phyloP scores from a whole-genome alignment of 352 stramenopile genomes.

The Phytophthora hibernalis region DNA sequence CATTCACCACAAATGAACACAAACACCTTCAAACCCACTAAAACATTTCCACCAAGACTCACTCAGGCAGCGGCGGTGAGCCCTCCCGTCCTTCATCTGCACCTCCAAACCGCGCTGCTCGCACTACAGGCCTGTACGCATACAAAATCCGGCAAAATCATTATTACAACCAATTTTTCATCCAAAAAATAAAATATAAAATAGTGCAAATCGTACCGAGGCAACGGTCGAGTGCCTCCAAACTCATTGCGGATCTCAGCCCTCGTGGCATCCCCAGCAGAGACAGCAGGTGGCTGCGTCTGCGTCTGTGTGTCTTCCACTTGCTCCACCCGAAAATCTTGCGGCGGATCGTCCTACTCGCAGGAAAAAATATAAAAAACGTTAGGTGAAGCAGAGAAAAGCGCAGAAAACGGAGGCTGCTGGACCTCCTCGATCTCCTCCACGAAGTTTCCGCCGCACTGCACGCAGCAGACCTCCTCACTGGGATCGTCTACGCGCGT shows the following conservation, averaged over 20 bases:
- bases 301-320: slow-evolving; percentile 35
- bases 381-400: slow-evolving; percentile 2
- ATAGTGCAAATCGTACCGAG: slow-evolving; percentile 18
- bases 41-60: slow-evolving; percentile 14
- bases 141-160: slow-evolving; percentile 6
- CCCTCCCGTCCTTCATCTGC: slow-evolving; percentile 27
- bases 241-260: slow-evolving; percentile 49
- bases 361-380: slow-evolving; percentile 11
- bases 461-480: slow-evolving; percentile 75
- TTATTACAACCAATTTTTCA: slow-evolving; percentile 9
- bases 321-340: slow-evolving; percentile 54
- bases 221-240: slow-evolving; percentile 26
- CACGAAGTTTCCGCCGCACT: slow-evolving; percentile 85
- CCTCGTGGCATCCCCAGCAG: slow-evolving; percentile 1
- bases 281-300: slow-evolving; percentile 9
- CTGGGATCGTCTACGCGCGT: slow-evolving; percentile 65
- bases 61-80: slow-evolving; percentile 35
- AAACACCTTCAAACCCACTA: background rate
- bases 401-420: background rate
- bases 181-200: slow-evolving; percentile 1
- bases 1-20: slow-evolving; percentile 4
- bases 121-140: slow-evolving; percentile 24
- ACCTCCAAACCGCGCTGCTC: slow-evolving; percentile 22
- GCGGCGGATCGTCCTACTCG: slow-evolving; percentile 67
- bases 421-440: slow-evolving; percentile 82